Base-by-base conservation (phyloP, 768 basidiomycete genomes). In the Myochromella boudieri region DNA sequence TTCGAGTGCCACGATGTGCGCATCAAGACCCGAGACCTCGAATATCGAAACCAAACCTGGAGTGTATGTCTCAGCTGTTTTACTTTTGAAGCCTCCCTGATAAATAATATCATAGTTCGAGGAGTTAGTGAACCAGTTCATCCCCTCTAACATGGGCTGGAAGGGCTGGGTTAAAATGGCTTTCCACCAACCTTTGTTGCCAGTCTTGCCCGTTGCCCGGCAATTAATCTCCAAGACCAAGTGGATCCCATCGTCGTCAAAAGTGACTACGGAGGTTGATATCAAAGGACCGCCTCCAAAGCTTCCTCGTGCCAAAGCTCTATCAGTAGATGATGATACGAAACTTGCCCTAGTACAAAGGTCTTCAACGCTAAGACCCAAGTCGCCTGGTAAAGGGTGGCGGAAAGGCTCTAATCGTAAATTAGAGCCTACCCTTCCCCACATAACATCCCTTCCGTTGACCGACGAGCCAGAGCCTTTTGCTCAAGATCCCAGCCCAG, bases 81-180 rank as follows among this genome's bases (percentile, higher is more conserved):
- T n/a, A n/a, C n/a, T n/a, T n/a, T n/a, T n/a, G n/a, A n/a, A n/a
- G n/a, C n/a, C n/a, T n/a, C n/a, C n/a, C n/a, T n/a, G n/a, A n/a
- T n/a, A n/a, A n/a, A n/a, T n/a, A n/a, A 20, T 48, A 27, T 10
- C 37, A 40, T 52, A 90, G 87, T 87, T 90, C 51, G 87, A 90
- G 63, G 86, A 89, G 51, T 56, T 90, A 36, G 84, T 87, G 11
- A 81, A 85, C 54, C 84, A 89, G 54, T 90, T 89, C 59, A 81
- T 89, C 47, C 87, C 87, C 3, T 85, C 84, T 3, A 80, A 87
- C 55, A 82, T 80, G 64, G 83, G 78, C 37, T 89, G 87, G 87
- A 79, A 77, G 60, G 87, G 86, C 12, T 90, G 87, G 87, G 76
- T 89, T 26, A 87, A 85, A 57, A 87, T 90, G 75, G 87, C 84